Base-by-base conservation (phyloP, 345 rosid genomes). In the Ceriops zippeliana region DNA sequence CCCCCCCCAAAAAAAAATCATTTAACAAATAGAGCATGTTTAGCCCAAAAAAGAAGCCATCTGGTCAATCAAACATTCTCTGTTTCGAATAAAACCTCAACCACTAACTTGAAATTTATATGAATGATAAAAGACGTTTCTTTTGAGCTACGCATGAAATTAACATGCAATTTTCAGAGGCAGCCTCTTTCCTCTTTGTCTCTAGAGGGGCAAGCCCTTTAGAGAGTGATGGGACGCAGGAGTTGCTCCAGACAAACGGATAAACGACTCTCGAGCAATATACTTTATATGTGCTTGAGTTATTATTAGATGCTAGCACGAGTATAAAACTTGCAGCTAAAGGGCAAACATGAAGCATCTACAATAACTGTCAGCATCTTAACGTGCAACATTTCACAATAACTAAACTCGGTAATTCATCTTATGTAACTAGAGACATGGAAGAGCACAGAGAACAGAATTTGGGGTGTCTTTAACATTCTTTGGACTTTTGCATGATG, bases 361-460 rank as follows among this genome's bases (percentile, higher is more conserved):
- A 13, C 15, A 57, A 54, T 47, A 62, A 66, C 20, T 28, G 37
- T 27, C 19, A 42, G 51, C 3, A 28, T 32, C 52, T 1, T 37
- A 73, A 65, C 70, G 58, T 46, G 28, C 72, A 52, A 57, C 65
- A 47, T 20, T 73, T 52, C 46, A 73, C 70, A 71, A 53, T 61
- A 26, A 32, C 8, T 28, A 24, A 54, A 28, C 21, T 47, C 54
- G 42, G 51, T 52, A 27, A 51, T 49, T 58, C 64, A 38, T 70
- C 65, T 37, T 37, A 28, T 72, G 32, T 78, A 75, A 73, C 42
- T 47, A 59, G 58, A 19, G 11, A 73, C 60, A 54, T 59, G 9
- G 69, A 27, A 62, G 51, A 61, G 26, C 27, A 31, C 54, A 24
- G 46, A 31, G 51, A 61, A 63, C 47, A 31, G 61, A 32, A 21